phyloP scores from a whole-genome alignment of 768 basidiomycete genomes.

The Imleria badia region DNA sequence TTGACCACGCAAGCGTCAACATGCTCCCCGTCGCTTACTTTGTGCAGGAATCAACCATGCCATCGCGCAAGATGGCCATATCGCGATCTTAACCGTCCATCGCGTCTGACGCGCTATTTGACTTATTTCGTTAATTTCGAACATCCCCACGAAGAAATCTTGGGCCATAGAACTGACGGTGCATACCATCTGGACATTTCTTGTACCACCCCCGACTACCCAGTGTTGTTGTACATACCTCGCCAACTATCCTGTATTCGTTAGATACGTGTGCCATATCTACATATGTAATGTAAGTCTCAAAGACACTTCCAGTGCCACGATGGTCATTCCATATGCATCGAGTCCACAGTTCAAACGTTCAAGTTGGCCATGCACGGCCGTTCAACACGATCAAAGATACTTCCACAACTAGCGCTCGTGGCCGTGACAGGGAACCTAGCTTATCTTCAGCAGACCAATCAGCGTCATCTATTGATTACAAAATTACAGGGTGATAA shows the following conservation, averaged over 20 bases:
- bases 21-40: neutral
- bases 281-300: neutral
- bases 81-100: constrained; percentile 73
- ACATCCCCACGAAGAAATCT: neutral
- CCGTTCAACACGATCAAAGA: neutral
- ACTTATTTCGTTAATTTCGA: neutral
- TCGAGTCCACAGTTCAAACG: neutral
- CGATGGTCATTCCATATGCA: neutral
- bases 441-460: neutral
- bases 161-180: constrained; percentile 3
- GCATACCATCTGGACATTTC: constrained; percentile 12
- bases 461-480: constrained; percentile 5
- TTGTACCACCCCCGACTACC: constrained; percentile 3
- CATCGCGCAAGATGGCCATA: constrained; percentile 76
- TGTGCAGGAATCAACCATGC: constrained; percentile 72
- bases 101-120: constrained; percentile 36
- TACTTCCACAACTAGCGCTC: no score
- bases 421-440: no score
- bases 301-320: neutral
- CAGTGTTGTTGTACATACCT: constrained; percentile 14
- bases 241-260: neutral
- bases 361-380: no score
- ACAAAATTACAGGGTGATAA: constrained; percentile 23
- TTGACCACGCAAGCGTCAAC: constrained; percentile 1
- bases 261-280: neutral